Conservation (phyloP, 1,139 yeast species). For the Nakaseomyces nivariensis region DNA sequence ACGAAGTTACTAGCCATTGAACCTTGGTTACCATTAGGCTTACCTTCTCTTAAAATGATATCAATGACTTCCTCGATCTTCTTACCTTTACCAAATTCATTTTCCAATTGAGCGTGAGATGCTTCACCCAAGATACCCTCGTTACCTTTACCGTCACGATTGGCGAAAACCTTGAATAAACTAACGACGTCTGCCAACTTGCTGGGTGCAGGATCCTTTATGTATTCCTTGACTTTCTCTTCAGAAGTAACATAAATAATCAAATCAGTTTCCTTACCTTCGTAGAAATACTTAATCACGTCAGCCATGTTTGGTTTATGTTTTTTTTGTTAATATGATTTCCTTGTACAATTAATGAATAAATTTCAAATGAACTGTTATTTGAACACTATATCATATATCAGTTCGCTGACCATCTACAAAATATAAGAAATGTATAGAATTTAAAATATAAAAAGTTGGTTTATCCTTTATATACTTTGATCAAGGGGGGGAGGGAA, state of each 20-base stretch:
- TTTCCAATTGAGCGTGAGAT: slow-evolving; percentile 50
- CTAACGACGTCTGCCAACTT: slow-evolving; percentile 52
- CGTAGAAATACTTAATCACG: slow-evolving; percentile 45
- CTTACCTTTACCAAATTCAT: slow-evolving; percentile 51
- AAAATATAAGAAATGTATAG: no score
- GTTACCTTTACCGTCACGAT: slow-evolving; percentile 51
- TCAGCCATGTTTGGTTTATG: slow-evolving; percentile 16
- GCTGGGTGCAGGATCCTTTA: slow-evolving; percentile 38
- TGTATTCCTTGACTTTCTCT: slow-evolving; percentile 40
- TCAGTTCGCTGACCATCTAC: no score
- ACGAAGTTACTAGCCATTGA: background rate
- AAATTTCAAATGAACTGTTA: background rate
- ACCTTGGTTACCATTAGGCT: slow-evolving; percentile 12
- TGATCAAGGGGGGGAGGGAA: no score
- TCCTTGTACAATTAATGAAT: background rate
- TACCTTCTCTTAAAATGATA: slow-evolving; percentile 47
- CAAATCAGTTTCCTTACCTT: slow-evolving; percentile 57
- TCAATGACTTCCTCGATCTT: slow-evolving; percentile 42
- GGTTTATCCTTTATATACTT: no score
- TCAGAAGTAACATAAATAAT: slow-evolving; percentile 52
- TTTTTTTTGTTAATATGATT: no score
- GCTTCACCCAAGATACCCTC: slow-evolving; percentile 69
- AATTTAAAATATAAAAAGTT: no score
- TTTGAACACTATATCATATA: no score
- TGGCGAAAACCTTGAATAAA: slow-evolving; percentile 51